These are phyloP conservation scores for Bryoglossum gracile DNA, from an alignment of 495 filamentous ascomycete species.

Conservation along the genomic window DNA sequence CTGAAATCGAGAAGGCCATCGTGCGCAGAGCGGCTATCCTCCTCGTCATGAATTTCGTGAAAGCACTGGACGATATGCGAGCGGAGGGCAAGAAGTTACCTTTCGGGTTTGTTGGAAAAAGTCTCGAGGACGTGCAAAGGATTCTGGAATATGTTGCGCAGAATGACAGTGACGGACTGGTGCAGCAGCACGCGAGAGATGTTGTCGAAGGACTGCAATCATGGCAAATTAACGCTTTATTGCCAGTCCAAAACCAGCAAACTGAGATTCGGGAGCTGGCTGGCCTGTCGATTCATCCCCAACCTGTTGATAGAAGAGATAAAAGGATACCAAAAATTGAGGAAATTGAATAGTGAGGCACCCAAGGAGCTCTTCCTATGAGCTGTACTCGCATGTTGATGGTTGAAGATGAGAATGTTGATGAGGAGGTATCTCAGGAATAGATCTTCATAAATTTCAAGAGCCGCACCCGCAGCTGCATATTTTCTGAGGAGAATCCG, in stretches of 20 bases:
- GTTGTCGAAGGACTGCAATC: constrained; percentile 66
- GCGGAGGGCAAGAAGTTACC: constrained; percentile 44
- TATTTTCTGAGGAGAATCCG: no score
- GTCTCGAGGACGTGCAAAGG: constrained; percentile 53
- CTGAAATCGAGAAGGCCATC: constrained; percentile 56
- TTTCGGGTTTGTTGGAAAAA: constrained; percentile 55
- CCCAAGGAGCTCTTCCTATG: no score
- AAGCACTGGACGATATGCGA: constrained; percentile 52
- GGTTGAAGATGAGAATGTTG: no score
- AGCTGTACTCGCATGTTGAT: no score
- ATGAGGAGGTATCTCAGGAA: no score
- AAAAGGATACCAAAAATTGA: constrained; percentile 17
- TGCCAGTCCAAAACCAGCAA: constrained; percentile 23
- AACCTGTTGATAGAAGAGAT: not conserved
- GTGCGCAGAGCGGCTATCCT: constrained; percentile 66
- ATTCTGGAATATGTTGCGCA: constrained; percentile 58
- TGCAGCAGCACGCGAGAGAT: constrained; percentile 61
- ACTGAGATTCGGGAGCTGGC: constrained; percentile 32
- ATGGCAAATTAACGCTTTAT: constrained; percentile 52
- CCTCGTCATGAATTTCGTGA: constrained; percentile 59
- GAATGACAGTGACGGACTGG: constrained; percentile 66
- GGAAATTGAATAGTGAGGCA: constrained; percentile 15
- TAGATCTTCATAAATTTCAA: no score
- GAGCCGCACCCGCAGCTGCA: no score
- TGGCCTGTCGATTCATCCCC: constrained; percentile 34